phyloP scores from a whole-genome alignment of 2,329 filamentous ascomycete genomes.

The Penicillium sp. region DNA sequence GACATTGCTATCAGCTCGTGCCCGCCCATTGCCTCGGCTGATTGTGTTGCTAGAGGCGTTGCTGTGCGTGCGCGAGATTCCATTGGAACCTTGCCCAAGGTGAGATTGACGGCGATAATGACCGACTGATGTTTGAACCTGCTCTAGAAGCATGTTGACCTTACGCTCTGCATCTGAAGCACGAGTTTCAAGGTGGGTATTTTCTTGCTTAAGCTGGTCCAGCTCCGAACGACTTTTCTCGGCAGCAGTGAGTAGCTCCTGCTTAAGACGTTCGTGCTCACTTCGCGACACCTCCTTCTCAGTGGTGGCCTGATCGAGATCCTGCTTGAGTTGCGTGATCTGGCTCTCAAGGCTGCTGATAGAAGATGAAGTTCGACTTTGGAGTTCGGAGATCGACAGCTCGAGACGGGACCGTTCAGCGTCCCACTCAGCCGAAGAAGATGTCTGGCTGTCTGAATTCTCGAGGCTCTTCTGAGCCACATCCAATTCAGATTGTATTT shows the following conservation, averaged over 20 bases:
- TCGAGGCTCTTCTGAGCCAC: constrained; percentile 57
- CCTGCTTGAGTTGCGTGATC: constrained; percentile 64
- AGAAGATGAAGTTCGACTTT: constrained; percentile 65
- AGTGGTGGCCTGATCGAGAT: constrained; percentile 62
- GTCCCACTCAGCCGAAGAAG: constrained; percentile 65
- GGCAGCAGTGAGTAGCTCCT: constrained; percentile 56
- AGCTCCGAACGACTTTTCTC: constrained; percentile 65
- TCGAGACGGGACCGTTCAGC: constrained; percentile 67
- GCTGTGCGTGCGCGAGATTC: constrained; percentile 52
- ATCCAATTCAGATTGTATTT: constrained; percentile 78
- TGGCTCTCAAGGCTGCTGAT: constrained; percentile 68
- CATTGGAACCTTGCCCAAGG: constrained; percentile 37
- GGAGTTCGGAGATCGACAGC: constrained; percentile 65
- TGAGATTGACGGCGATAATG: constrained; percentile 80
- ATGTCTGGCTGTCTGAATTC: constrained; percentile 35
- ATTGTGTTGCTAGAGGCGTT: constrained; percentile 52
- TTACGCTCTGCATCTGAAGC: constrained; percentile 89
- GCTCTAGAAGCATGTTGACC: constrained; percentile 86
- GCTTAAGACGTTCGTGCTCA: constrained; percentile 53
- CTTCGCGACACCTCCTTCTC: constrained; percentile 68
- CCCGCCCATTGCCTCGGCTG: constrained; percentile 29
- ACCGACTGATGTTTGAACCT: constrained; percentile 90
- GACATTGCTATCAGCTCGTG: constrained; percentile 41
- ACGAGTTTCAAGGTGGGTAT: constrained; percentile 73
- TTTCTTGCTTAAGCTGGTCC: constrained; percentile 79